Evolutionary conservation across 1,284 basidiomycete genomes (phyloP), one percentile per base, ranked within the genome.

Genomic region (Cryptococcus wingfieldii): DNA sequence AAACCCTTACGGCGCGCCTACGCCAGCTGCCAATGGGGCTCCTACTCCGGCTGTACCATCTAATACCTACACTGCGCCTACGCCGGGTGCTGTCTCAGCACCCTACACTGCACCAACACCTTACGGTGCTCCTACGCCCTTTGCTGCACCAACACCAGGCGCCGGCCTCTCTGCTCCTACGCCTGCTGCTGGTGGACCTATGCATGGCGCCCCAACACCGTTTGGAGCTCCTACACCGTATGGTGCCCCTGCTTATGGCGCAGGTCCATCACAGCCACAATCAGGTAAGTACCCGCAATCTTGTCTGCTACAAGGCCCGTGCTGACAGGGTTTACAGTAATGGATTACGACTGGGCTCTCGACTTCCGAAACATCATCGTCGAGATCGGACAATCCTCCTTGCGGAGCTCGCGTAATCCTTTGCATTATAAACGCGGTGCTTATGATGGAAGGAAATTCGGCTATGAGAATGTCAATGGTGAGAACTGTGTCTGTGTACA

Each of bases 121-220:
- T 5, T 76, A 74, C 55, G 60, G 70, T 44, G 76, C 75, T 0
- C 69, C 76, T 9, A 80, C 79, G 5, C 80, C 79, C 53, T 67
- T 71, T 18, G 67, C 66, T 19, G 79, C 79, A 12, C 80, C 80
- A 5, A 83, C 81, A 3, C 82, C 81, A 5, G 80, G 68, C 57
- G 70, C n/a, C 61, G 69, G 43, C 77, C 77, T 43, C 50, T 64
- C 71, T 43, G 77, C 76, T 1, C 70, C 77, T 4, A 81, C 79
- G 5, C 80, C 79, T 3, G 76, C 56, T 47, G 47, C 54, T 0
- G 69, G 54, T 12, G 64, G 50, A 14, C 60, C 59, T 2, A 59
- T 57, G 19, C 55, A 58, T 23, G 73, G 70, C 52, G 80, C 75
- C 13, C 79, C 78, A 16, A 82, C 80, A 47, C 81, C 80, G 39